These are phyloP conservation scores for Clitoria ternatea DNA, from an alignment of 306 rosid species.

Conservation along the genomic window DNA sequence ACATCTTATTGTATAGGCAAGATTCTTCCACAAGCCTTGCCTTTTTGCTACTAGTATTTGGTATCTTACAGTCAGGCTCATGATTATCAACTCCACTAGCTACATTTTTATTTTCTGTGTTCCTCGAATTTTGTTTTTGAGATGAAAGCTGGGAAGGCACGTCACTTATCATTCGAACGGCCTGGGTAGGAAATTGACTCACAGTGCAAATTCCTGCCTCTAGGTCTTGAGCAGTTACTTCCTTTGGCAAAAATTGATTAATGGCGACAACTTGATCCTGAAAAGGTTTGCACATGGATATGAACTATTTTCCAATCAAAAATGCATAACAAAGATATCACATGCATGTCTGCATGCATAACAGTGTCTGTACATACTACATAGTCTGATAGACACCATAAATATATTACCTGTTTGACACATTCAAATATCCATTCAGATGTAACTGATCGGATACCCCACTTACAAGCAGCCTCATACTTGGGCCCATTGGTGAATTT, in stretches of 20 bases:
- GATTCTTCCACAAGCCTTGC: slow-evolving; percentile 65
- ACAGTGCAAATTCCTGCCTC: slow-evolving; percentile 66
- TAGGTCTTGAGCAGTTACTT: slow-evolving; percentile 71
- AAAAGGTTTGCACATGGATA: background rate
- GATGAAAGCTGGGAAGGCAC: slow-evolving; percentile 52
- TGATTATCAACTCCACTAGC: slow-evolving; percentile 30
- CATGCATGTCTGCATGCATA: slow-evolving; percentile 14
- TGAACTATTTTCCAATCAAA: background rate
- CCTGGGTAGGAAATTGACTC: slow-evolving; percentile 90
- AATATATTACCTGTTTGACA: slow-evolving; percentile 79
- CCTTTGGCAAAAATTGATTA: slow-evolving; percentile 71
- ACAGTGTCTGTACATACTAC: background rate
- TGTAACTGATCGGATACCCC: slow-evolving; percentile 64
- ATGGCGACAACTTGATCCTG: slow-evolving; percentile 67
- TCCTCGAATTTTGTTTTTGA: slow-evolving; percentile 42
- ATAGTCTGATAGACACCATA: slow-evolving; percentile 19
- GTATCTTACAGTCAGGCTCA: slow-evolving; percentile 32
- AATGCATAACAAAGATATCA: slow-evolving; percentile 7
- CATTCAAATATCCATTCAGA: slow-evolving; percentile 90
- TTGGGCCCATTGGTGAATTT: slow-evolving; percentile 79
- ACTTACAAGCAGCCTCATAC: slow-evolving; percentile 81
- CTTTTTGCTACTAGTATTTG: slow-evolving; percentile 52
- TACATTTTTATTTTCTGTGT: slow-evolving; percentile 22
- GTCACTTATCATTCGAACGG: slow-evolving; percentile 46
- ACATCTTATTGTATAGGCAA: slow-evolving; percentile 28